Percentiles rank a stretch among this genome's conserved stretches.
Conservation (phyloP, 1,284 basidiomycete genomes). For the Trametes polyzona region DNA sequence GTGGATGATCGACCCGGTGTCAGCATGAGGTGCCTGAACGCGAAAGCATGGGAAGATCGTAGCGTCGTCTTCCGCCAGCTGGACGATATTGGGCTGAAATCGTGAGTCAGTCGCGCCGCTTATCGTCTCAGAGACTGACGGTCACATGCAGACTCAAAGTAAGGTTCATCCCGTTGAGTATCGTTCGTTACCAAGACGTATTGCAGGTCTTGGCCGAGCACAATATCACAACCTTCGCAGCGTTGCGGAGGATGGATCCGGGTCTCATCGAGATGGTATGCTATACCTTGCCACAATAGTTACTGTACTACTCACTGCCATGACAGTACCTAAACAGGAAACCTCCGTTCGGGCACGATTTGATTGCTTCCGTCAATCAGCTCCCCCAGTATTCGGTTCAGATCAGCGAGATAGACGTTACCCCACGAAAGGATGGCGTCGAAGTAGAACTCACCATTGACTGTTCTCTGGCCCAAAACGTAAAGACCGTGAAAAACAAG, state of each 20-base stretch:
- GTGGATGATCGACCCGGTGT: background rate
- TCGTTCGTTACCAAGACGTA: background rate
- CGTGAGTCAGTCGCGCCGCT: slow-evolving; percentile 49
- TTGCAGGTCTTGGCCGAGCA: slow-evolving; percentile 72
- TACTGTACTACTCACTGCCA: no score
- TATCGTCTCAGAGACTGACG: background rate
- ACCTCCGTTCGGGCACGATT: slow-evolving; percentile 70
- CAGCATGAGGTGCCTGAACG: slow-evolving; percentile 72
- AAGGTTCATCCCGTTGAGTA: background rate
- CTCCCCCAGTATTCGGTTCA: slow-evolving; percentile 65
- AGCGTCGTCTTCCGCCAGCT: slow-evolving; percentile 80
- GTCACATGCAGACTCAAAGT: slow-evolving; percentile 57
- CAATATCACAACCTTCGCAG: slow-evolving; percentile 64
- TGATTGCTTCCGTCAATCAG: slow-evolving; percentile 61
- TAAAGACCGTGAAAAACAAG: slow-evolving; percentile 31
- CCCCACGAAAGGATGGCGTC: slow-evolving; percentile 49
- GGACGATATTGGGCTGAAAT: slow-evolving; percentile 84
- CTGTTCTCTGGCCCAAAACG: slow-evolving; percentile 51
- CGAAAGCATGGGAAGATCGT: slow-evolving; percentile 86
- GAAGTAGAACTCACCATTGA: slow-evolving; percentile 61
- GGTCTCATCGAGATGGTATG: slow-evolving; percentile 64
- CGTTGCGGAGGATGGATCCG: slow-evolving; percentile 59
- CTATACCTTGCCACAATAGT: no score
- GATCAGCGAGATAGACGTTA: slow-evolving; percentile 50
- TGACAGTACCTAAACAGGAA: slow-evolving; percentile 73